phyloP scores from a whole-genome alignment of 805 yeast genomes.

The Diddensiella transvaalensis region DNA sequence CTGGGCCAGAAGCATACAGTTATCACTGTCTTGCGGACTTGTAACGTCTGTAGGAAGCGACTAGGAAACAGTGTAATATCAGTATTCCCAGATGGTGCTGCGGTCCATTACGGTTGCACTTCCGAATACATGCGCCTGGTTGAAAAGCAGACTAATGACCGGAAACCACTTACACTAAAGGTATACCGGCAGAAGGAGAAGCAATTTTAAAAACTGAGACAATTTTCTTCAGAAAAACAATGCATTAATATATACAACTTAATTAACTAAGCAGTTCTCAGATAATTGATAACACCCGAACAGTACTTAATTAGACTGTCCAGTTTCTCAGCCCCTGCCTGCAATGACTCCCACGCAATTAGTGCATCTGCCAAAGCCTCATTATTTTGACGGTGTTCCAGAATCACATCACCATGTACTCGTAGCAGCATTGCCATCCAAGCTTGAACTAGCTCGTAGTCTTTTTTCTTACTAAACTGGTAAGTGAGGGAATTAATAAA shows the following conservation, averaged over 20 bases:
- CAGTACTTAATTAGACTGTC: slow-evolving; percentile 75
- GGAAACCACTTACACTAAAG: slow-evolving; percentile 7
- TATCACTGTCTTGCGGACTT: slow-evolving; percentile 45
- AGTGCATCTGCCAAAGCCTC: slow-evolving; percentile 45
- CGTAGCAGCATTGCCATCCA: slow-evolving; percentile 69
- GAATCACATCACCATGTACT: slow-evolving; percentile 78
- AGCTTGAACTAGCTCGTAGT: slow-evolving; percentile 80
- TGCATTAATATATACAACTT: neutral
- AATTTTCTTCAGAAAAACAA: neutral
- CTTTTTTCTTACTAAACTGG: slow-evolving; percentile 53
- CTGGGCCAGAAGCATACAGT: slow-evolving; percentile 36
- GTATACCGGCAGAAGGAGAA: neutral
- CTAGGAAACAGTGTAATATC: slow-evolving; percentile 54
- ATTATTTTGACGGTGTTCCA: slow-evolving; percentile 19
- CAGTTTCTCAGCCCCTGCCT: slow-evolving; percentile 45
- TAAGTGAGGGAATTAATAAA: slow-evolving; percentile 65
- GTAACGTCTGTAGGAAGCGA: slow-evolving; percentile 56
- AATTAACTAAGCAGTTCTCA: slow-evolving; percentile 32
- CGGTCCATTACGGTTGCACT: slow-evolving; percentile 58
- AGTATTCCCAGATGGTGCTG: slow-evolving; percentile 41
- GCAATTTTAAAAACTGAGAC: neutral
- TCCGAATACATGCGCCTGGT: slow-evolving; percentile 20
- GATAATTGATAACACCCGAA: slow-evolving; percentile 68
- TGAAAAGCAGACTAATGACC: slow-evolving; percentile 8
- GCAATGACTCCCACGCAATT: slow-evolving; percentile 45